Base-by-base conservation (phyloP, 2,329 filamentous ascomycete genomes). In the Metarhizium robertsii region DNA sequence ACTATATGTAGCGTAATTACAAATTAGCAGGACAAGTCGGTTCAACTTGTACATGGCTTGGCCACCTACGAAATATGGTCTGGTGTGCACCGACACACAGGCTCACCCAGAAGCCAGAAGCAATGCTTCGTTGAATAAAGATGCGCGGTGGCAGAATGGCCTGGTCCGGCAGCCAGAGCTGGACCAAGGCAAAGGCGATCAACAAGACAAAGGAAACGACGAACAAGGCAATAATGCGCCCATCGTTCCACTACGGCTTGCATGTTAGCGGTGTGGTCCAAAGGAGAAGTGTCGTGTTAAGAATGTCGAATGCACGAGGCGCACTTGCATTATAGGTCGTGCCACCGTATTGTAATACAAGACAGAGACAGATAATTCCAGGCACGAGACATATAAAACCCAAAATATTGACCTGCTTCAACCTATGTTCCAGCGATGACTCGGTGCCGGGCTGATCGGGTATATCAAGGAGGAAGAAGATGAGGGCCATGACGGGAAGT, bases 351-450 rank as follows among this genome's bases (percentile, higher is more conserved):
- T 77, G 73, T 18, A 79, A 64, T 8, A 75, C 75, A 16, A 79
- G 63, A 1, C 78, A 58, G 7, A 77, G 66, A 55, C 73, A 77
- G 42, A 76, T 64, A 11, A 74, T 69, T 8, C 73, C 73, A 0
- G 81, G 73, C 45, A 56, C 36, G 13, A 56, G 36, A 61, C 80
- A 73, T 6, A 77, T 57, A n/a, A 77, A 80, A 18, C 81, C 81
- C 3, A 81, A 62, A 0, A 77, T 75, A 57, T 83, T 79, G 46
- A 81, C 66, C 1, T 75, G 73, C 60, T 70, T 70, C 55, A 79
- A 58, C 53, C 78, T 75, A 49, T 72, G 64, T 14, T 18, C 4
- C 14, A 59, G 64, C 64, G 30, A 72, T 43, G 2, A 61, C 57
- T 18, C 58, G 63, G 38, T 66, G 11, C 36, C 53, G 18, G 59